Conservation (phyloP, 257 asterid species). For the Nicotiana obtusifolia region DNA sequence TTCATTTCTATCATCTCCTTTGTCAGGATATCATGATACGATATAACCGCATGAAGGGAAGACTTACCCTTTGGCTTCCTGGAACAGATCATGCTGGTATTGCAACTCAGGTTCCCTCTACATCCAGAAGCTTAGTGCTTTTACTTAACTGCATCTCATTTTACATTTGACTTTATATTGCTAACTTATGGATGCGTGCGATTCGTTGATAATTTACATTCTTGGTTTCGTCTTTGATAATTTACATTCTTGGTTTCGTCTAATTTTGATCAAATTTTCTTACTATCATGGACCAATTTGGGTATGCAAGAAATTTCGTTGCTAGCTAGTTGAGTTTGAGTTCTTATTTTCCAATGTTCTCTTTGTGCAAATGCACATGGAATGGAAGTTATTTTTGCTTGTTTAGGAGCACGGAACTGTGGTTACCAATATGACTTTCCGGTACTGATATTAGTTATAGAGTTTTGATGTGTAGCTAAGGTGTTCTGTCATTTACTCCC, state of each 20-base stretch:
- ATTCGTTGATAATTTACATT: not conserved
- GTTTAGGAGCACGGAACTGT: not conserved
- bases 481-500: conserved; percentile 1
- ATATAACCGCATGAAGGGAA: conserved; percentile 89
- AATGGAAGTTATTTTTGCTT: not conserved
- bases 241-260: not conserved
- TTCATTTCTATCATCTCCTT: conserved; percentile 1
- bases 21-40: conserved; percentile 92
- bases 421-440: not conserved
- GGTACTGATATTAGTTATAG: not conserved
- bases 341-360: not conserved
- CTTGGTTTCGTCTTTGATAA: not conserved
- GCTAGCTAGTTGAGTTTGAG: not conserved
- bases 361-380: conserved; percentile 4
- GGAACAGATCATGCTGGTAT: conserved; percentile 99
- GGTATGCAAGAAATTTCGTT: not conserved
- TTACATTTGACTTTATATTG: not conserved
- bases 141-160: not conserved
- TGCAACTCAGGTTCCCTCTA: conserved; percentile 83
- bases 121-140: conserved; percentile 13
- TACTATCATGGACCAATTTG: not conserved
- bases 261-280: not conserved
- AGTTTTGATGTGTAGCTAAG: not conserved
- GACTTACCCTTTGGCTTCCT: conserved; percentile 97
- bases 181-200: not conserved